Evolutionary conservation across 1,284 basidiomycete species (phyloP).

Genomic region (Tylopilus sp.): DNA sequence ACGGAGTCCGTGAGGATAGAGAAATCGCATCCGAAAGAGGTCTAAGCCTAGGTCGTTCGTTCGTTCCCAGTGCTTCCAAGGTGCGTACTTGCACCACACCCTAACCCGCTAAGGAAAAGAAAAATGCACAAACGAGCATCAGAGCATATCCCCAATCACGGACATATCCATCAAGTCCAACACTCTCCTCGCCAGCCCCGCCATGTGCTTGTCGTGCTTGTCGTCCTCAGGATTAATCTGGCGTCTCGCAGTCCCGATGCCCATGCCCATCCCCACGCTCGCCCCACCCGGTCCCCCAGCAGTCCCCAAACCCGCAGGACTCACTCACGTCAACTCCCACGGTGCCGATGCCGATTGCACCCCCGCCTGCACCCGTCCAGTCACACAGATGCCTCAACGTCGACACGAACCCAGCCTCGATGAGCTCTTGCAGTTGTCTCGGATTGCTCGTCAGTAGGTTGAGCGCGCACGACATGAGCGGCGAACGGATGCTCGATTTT

Average conservation of each 20-base stretch:
- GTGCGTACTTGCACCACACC: no score
- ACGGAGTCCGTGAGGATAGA: no score
- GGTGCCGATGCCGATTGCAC: neutral
- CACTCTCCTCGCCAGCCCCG: constrained; percentile 49
- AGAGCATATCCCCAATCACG: constrained; percentile 23
- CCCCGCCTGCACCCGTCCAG: constrained; percentile 34
- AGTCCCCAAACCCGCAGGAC: constrained; percentile 30
- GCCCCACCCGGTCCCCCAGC: constrained; percentile 17
- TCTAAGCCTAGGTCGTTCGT: no score
- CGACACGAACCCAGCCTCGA: constrained; percentile 42
- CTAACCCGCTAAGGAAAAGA: neutral
- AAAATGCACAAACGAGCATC: neutral
- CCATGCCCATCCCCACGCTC: constrained; percentile 13
- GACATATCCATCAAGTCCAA: constrained; percentile 40
- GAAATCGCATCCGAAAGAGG: no score
- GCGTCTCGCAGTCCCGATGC: constrained; percentile 18
- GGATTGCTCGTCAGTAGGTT: constrained; percentile 44
- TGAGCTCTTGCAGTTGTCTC: constrained; percentile 35
- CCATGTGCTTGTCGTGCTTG: constrained; percentile 53
- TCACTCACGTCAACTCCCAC: constrained; percentile 26
- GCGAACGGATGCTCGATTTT: constrained; percentile 53
- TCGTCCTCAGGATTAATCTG: constrained; percentile 43
- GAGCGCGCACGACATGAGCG: constrained; percentile 53
- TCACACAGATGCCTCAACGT: constrained; percentile 50
- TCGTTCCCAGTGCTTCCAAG: no score